Percentiles rank a stretch among this genome's conserved stretches.
These are phyloP conservation scores for Achaetomium macrosporum DNA, from an alignment of 2,329 filamentous ascomycete genomes.

Conservation along the genomic window DNA sequence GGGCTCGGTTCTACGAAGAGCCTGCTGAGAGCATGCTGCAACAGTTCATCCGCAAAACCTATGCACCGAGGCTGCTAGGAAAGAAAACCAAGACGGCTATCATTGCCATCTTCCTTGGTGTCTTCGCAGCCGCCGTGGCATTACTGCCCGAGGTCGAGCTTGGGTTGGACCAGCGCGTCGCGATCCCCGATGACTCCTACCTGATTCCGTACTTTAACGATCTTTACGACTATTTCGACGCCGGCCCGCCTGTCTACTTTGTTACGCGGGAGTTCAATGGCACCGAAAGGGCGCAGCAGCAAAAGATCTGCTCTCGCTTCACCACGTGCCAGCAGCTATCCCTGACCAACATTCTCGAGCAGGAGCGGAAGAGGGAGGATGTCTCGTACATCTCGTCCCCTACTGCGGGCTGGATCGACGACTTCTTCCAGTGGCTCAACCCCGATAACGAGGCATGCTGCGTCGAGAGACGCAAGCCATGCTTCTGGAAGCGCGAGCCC, in stretches of 20 bases:
- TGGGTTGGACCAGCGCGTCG: slow-evolving; percentile 89
- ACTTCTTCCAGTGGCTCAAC: slow-evolving; percentile 96
- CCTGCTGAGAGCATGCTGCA: slow-evolving; percentile 81
- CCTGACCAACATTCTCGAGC: slow-evolving; percentile 83
- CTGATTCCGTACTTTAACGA: slow-evolving; percentile 96
- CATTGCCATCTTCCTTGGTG: slow-evolving; percentile 73
- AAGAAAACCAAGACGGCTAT: slow-evolving; percentile 74
- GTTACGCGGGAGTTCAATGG: slow-evolving; percentile 77
- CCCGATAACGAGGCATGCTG: slow-evolving; percentile 71
- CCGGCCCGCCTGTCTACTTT: slow-evolving; percentile 93
- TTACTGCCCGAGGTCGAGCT: slow-evolving; percentile 79
- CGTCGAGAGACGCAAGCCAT: slow-evolving; percentile 62
- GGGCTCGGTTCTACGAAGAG: slow-evolving; percentile 61
- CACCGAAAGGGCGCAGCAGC: slow-evolving; percentile 69
- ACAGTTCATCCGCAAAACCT: slow-evolving; percentile 81
- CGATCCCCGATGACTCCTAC: slow-evolving; percentile 89
- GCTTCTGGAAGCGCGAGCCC: slow-evolving; percentile 71
- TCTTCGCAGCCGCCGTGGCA: slow-evolving; percentile 80
- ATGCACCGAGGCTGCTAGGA: slow-evolving; percentile 74
- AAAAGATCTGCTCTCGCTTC: slow-evolving; percentile 84
- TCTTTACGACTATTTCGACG: slow-evolving; percentile 84
- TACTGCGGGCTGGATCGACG: slow-evolving; percentile 92
- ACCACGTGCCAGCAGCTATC: slow-evolving; percentile 81
- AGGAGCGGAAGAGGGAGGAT: slow-evolving; percentile 84
- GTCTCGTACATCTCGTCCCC: slow-evolving; percentile 84